phyloP scores from a whole-genome alignment of 2,329 filamentous ascomycete species.

The Phoma sp. region DNA sequence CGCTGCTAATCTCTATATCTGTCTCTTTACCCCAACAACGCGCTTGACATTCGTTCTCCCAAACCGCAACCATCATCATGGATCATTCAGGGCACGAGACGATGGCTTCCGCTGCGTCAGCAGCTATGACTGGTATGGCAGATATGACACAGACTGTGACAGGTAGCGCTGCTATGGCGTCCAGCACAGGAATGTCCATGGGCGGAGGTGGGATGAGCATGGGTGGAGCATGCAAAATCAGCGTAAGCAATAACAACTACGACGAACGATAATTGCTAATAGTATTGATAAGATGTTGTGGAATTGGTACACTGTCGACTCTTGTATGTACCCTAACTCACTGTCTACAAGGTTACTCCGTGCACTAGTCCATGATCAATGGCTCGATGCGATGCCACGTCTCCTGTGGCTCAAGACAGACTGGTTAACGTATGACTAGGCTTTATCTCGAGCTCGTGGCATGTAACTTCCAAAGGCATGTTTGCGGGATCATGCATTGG shows the following conservation, averaged over 20 bases:
- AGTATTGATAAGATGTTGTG: constrained; percentile 68
- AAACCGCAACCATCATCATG: constrained; percentile 11
- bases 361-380: neutral
- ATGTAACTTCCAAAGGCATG: constrained; percentile 71
- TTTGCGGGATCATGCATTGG: constrained; percentile 86
- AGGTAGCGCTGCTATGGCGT: constrained; percentile 29
- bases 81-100: constrained; percentile 17
- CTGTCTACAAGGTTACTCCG: neutral
- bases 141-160: constrained; percentile 28
- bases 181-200: constrained; percentile 27
- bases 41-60: neutral
- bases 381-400: neutral
- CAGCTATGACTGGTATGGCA: constrained; percentile 22
- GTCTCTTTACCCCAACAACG: neutral
- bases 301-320: constrained; percentile 78
- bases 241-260: constrained; percentile 22
- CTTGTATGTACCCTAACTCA: constrained; percentile 52
- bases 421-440: constrained; percentile 16
- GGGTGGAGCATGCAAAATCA: constrained; percentile 43
- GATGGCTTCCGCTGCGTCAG: constrained; percentile 11
- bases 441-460: constrained; percentile 77
- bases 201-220: constrained; percentile 28
- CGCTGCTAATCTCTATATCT: neutral
- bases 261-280: neutral
- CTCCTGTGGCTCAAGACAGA: neutral